Evolutionary conservation across 805 yeast species (phyloP).

Genomic region (Babjeviella inositovora): DNA sequence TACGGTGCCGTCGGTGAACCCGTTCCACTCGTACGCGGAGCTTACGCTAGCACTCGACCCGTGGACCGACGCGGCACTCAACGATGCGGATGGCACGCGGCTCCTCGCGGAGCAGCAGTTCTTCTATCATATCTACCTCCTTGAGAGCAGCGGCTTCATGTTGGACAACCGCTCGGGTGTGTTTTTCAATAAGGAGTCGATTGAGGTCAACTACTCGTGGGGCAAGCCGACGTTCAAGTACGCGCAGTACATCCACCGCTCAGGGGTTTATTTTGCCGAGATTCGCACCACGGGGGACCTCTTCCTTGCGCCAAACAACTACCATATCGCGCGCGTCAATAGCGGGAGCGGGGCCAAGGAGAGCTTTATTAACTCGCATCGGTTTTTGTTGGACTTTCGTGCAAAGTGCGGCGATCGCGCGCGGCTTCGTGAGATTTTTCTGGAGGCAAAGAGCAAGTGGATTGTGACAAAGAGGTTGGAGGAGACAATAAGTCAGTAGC

Average conservation of each 20-base stretch:
- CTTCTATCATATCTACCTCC: slow-evolving; percentile 63
- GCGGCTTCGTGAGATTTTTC: slow-evolving; percentile 32
- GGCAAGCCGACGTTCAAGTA: slow-evolving; percentile 70
- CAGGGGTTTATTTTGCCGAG: slow-evolving; percentile 87
- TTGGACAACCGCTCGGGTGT: slow-evolving; percentile 68
- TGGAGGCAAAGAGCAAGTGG: slow-evolving; percentile 39
- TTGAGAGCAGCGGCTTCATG: slow-evolving; percentile 58
- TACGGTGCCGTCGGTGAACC: slow-evolving; percentile 59
- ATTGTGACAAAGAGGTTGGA: slow-evolving; percentile 13
- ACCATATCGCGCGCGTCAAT: slow-evolving; percentile 62
- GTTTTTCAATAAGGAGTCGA: slow-evolving; percentile 31
- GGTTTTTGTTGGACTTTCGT: slow-evolving; percentile 56
- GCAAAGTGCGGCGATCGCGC: slow-evolving; percentile 38
- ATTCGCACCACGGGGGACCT: slow-evolving; percentile 64
- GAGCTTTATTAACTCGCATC: slow-evolving; percentile 46
- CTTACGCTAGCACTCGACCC: slow-evolving; percentile 56
- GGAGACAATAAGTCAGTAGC: too few species aligned
- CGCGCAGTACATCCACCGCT: slow-evolving; percentile 78
- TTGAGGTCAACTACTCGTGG: slow-evolving; percentile 80
- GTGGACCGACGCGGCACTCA: slow-evolving; percentile 43
- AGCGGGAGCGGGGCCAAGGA: slow-evolving; percentile 16
- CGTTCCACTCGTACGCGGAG: slow-evolving; percentile 77
- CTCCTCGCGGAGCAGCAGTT: slow-evolving; percentile 35
- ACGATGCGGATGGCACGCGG: slow-evolving; percentile 10
- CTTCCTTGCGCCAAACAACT: slow-evolving; percentile 75